phyloP scores from a whole-genome alignment of 371 early-diverging fungal genomes.

The Mucor mucedo region DNA sequence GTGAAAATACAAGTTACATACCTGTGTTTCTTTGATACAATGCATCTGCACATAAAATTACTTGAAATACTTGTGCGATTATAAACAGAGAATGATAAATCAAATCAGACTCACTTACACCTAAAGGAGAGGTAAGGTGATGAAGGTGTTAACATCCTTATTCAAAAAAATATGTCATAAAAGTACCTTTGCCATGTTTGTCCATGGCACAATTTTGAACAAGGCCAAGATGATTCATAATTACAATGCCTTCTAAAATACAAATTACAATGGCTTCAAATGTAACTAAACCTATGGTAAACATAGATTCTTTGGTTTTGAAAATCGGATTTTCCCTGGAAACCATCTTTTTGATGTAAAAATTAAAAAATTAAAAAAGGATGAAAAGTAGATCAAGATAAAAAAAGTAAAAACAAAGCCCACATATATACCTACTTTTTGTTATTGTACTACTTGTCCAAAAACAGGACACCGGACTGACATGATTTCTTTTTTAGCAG shows the following conservation, averaged over 20 bases:
- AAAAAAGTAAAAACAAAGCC: neutral
- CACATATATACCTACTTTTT: neutral
- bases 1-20: conserved; percentile 12
- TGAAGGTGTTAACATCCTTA: no score
- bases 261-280: conserved; percentile 45
- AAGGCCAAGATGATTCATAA: conserved; percentile 44
- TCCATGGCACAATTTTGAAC: conserved; percentile 38
- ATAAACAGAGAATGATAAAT: conserved; percentile 58
- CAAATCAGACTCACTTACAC: conserved; percentile 59
- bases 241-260: conserved; percentile 50
- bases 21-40: conserved; percentile 54
- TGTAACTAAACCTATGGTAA: conserved; percentile 36
- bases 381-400: neutral
- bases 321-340: conserved; percentile 31
- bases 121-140: conserved; percentile 12
- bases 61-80: conserved; percentile 53
- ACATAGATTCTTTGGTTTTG: conserved; percentile 36
- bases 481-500: no score
- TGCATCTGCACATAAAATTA: conserved; percentile 50
- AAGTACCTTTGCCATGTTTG: conserved; percentile 19
- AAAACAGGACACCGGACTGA: no score
- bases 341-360: conserved; percentile 11
- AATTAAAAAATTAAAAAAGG: conserved; percentile 1
- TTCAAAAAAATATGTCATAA: neutral
- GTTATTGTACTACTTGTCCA: neutral